Base-by-base conservation (phyloP, 192 early-diverging fungal species). In the Chytriomyces confervae region DNA sequence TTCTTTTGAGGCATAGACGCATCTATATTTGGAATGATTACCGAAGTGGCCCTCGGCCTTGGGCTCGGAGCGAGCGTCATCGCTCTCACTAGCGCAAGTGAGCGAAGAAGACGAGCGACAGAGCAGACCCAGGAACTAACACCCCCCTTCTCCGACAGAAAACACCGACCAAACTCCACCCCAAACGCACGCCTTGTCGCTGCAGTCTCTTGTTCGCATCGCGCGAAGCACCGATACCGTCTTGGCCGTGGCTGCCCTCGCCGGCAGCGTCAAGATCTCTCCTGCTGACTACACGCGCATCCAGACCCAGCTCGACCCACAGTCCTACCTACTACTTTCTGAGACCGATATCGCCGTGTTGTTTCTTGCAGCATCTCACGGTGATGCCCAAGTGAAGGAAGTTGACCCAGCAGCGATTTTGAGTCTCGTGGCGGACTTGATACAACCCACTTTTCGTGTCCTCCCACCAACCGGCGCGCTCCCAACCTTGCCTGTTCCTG, bases 21-120 rank as follows among this genome's bases (percentile, higher is more conserved):
- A 4, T 36, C 36, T 36, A 36, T 36, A 36, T 36, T 36, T 36
- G 36, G 53, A 20, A 73, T 73, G 72, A 23, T 73, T 27, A 61
- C 72, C 13, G 72, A 73, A 63, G 16, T 73, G 7, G 72, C 72
- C 7, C 72, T 73, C 18, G 72, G 72, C 9, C 44, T 62, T 13
- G 72, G 72, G 3, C 61, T 73, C 13, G 72, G 72, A 24, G 72
- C 72, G 61, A 44, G 45, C 43, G 72, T 73, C 36, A 73, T 73
- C 44, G 72, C 72, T 0, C 72, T 73, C 3, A 73, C 72, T 0
- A n/a, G 16, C 20, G 16, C 53, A 57, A 57, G 53, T 57, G 53
- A 20, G 53, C 53, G 2, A 36, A 36, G 36, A 4, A 36, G 36
- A 36, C 36, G 36, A 36, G 36, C 36, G 36, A 23, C 29, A 65